Base-by-base conservation (phyloP, 495 filamentous ascomycete species). In the Aspergillus avenaceus region DNA sequence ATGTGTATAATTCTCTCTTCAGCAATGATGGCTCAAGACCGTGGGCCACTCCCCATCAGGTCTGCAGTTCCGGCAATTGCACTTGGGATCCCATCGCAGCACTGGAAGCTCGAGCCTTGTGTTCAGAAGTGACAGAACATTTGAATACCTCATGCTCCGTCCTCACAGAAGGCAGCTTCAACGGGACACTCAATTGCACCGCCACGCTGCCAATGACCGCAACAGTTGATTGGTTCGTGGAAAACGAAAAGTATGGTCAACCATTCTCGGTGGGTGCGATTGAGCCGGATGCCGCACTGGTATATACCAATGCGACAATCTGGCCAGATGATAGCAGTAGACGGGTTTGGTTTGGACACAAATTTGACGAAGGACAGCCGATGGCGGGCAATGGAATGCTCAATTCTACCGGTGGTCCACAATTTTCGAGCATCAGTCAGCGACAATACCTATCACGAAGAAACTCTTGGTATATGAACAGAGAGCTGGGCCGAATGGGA, bases 11-110 rank as follows among this genome's bases (percentile, higher is more conserved):
- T 21, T 26, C 41, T 8, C 14, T 58, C 18, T 47, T 58, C 32
- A 50, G 38, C 16, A 23, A 6, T 4, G 46, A 53, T 8, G 12
- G 12, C 6, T 24, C 26, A 13, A 2, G 11, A 25, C 45, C 50
- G 19, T 58, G 55, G 55, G 2, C 46, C 0, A 47, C 32, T 19
- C 50, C 55, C 11, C 28, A 50, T 12, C 54, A 50, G 14, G 47
- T 41, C 13, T 58, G 55, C 26, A 31, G 11, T 2, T 31, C 55
- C 1, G 46, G 45, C 12, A 58, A 58, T 18, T 54, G 55, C 34
- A 58, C 49, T 14, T 58, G 55, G 55, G 46, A 42, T 47, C 45
- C 55, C 1, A 28, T 50, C 8, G 41, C 50, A 2, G 12, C 40
- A 8, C 12, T 58, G 4, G 50, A 40, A 29, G 28, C 36, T 13